Conservation (phyloP, 371 early-diverging fungal genomes). For the Zancudomyces culisetae region DNA sequence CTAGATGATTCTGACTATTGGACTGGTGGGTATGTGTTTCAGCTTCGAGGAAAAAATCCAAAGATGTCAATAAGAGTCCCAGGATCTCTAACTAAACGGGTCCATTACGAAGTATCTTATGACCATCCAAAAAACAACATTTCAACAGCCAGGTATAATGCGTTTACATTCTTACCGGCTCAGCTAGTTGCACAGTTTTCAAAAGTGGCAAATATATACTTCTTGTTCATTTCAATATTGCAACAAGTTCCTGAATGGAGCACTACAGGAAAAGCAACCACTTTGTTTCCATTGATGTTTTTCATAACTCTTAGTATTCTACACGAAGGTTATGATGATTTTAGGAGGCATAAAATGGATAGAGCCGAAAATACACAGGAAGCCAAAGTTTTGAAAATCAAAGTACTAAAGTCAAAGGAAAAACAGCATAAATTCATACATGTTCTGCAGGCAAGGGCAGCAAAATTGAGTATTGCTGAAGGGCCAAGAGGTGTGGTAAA, state of each 20-base stretch:
- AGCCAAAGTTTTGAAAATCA: constrained; percentile 23
- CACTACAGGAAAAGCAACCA: constrained; percentile 29
- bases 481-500: neutral
- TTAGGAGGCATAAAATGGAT: constrained; percentile 52
- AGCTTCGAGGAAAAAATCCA: constrained; percentile 19
- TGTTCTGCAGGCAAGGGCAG: constrained; percentile 18
- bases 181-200: constrained; percentile 84
- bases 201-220: constrained; percentile 82
- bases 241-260: constrained; percentile 56
- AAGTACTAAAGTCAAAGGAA: constrained; percentile 13
- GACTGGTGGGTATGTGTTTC: constrained; percentile 23
- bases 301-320: constrained; percentile 67
- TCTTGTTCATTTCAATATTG: constrained; percentile 66
- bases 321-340: constrained; percentile 90
- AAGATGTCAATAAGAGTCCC: constrained; percentile 18
- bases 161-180: constrained; percentile 83
- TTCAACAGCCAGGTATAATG: constrained; percentile 46
- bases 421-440: constrained; percentile 14
- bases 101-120: constrained; percentile 26
- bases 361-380: constrained; percentile 22
- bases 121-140: constrained; percentile 25
- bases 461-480: constrained; percentile 16
- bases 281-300: constrained; percentile 62
- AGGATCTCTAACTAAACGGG: constrained; percentile 24
- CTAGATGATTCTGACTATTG: constrained; percentile 20